Percentiles rank a stretch among this genome's conserved stretches.
These are phyloP conservation scores for Mycena haematopus DNA, from an alignment of 768 basidiomycete species.

Conservation along the genomic window DNA sequence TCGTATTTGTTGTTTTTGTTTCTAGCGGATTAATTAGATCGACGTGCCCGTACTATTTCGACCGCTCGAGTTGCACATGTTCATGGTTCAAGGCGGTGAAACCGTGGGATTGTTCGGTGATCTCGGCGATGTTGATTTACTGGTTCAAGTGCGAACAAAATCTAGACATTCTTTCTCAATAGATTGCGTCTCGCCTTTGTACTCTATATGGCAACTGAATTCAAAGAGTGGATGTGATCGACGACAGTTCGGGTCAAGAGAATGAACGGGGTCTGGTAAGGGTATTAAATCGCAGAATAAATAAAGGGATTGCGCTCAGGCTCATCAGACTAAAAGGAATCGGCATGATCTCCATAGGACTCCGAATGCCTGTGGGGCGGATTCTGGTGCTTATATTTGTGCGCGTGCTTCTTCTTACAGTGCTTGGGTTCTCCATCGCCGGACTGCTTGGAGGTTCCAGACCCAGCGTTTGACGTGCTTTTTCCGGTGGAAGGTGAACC, in stretches of 20 bases:
- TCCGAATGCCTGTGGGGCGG: background rate
- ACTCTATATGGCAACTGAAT: background rate
- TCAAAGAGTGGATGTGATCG: background rate
- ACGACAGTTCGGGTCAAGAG: background rate
- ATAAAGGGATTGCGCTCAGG: background rate
- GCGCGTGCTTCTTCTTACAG: slow-evolving; percentile 2
- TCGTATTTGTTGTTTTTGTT: slow-evolving; percentile 7
- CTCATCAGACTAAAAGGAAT: background rate
- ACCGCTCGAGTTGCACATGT: too few species aligned
- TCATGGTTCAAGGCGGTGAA: too few species aligned
- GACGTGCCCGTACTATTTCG: too few species aligned
- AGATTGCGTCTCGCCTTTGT: too few species aligned
- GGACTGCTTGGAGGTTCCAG: background rate
- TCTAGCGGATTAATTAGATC: background rate
- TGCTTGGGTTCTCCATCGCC: slow-evolving; percentile 2
- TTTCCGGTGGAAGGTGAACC: slow-evolving; percentile 1
- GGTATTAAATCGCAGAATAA: slow-evolving; percentile 1
- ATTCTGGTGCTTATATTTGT: background rate
- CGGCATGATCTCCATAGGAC: background rate
- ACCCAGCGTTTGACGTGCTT: too few species aligned
- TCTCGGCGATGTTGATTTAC: too few species aligned
- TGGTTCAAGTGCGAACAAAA: too few species aligned
- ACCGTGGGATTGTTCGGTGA: too few species aligned
- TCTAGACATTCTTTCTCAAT: too few species aligned
- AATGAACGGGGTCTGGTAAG: background rate